Conservation (phyloP, 805 yeast species). For the Ogataea minuta region DNA sequence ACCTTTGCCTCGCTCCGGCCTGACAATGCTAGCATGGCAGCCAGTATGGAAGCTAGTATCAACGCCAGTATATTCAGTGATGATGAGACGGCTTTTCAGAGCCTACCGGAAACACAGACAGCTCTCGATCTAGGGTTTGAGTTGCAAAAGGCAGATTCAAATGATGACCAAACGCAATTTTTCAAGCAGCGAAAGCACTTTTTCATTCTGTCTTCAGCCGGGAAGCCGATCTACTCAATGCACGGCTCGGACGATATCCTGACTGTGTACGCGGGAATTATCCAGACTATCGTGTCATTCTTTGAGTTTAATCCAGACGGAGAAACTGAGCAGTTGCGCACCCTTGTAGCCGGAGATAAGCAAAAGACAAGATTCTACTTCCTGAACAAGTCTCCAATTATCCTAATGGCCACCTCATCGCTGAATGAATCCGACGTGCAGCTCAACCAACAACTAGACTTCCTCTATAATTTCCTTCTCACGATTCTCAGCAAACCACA, state of each 20-base stretch:
- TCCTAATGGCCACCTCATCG: slow-evolving; percentile 67
- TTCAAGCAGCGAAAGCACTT: slow-evolving; percentile 57
- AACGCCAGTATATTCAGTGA: slow-evolving; percentile 25
- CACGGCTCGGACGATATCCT: slow-evolving; percentile 68
- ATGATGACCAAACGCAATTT: slow-evolving; percentile 31
- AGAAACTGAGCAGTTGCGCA: slow-evolving; percentile 38
- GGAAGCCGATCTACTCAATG: slow-evolving; percentile 82
- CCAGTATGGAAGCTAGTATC: slow-evolving; percentile 19
- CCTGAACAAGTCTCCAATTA: slow-evolving; percentile 62
- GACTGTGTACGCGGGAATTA: slow-evolving; percentile 71
- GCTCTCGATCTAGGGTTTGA: slow-evolving; percentile 24
- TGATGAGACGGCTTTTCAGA: slow-evolving; percentile 17
- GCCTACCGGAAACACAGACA: slow-evolving; percentile 6
- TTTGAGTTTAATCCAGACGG: slow-evolving; percentile 48
- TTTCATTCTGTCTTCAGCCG: slow-evolving; percentile 77
- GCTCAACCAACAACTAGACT: slow-evolving; percentile 61
- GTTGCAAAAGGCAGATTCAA: slow-evolving; percentile 29
- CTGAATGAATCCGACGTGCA: slow-evolving; percentile 52
- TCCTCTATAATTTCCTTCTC: slow-evolving; percentile 73
- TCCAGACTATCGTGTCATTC: slow-evolving; percentile 74
- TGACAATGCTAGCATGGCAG: slow-evolving; percentile 14
- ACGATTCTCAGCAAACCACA: slow-evolving; percentile 82
- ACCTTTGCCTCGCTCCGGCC: slow-evolving; percentile 18
- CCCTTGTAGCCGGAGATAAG: slow-evolving; percentile 47
- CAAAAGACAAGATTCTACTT: slow-evolving; percentile 53